Percentiles rank a stretch among this genome's conserved stretches.
These are phyloP conservation scores for Pichia sp. DNA, from an alignment of 1,139 yeast genomes.

Conservation along the genomic window DNA sequence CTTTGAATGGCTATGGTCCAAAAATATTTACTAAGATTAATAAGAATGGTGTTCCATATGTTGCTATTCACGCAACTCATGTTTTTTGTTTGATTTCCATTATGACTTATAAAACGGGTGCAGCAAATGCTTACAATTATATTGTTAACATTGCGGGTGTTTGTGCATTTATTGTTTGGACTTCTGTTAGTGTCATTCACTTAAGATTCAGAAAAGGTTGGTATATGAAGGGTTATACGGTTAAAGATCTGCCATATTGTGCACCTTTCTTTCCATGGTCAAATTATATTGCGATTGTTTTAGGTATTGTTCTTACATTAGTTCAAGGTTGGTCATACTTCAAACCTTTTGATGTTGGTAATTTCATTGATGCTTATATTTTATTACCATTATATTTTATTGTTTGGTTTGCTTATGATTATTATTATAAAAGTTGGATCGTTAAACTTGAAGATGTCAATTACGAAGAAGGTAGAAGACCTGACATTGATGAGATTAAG, in stretches of 20 bases:
- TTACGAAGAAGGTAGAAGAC: slow-evolving; percentile 44
- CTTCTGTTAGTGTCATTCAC: slow-evolving; percentile 42
- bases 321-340: slow-evolving; percentile 71
- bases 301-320: slow-evolving; percentile 54
- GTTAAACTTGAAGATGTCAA: slow-evolving; percentile 45
- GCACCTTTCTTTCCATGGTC: slow-evolving; percentile 53
- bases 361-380: slow-evolving; percentile 65
- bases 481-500: slow-evolving; percentile 28
- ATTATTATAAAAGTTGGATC: slow-evolving; percentile 32
- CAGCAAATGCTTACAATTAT: slow-evolving; percentile 50
- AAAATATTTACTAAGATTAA: slow-evolving; percentile 41
- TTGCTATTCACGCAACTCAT: slow-evolving; percentile 48
- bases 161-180: slow-evolving; percentile 56
- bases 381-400: slow-evolving; percentile 56
- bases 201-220: slow-evolving; percentile 52
- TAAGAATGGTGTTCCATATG: slow-evolving; percentile 48
- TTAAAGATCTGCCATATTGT: slow-evolving; percentile 51
- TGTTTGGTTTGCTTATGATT: slow-evolving; percentile 40
- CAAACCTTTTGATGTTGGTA: slow-evolving; percentile 57
- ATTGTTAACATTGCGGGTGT: slow-evolving; percentile 57
- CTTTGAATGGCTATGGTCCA: slow-evolving; percentile 51
- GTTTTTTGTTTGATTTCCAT: slow-evolving; percentile 49
- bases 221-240: slow-evolving; percentile 44
- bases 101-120: slow-evolving; percentile 51
- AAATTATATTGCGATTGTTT: slow-evolving; percentile 48